Base-by-base conservation (phyloP, 768 basidiomycete species). In the Dentipellis sp. region DNA sequence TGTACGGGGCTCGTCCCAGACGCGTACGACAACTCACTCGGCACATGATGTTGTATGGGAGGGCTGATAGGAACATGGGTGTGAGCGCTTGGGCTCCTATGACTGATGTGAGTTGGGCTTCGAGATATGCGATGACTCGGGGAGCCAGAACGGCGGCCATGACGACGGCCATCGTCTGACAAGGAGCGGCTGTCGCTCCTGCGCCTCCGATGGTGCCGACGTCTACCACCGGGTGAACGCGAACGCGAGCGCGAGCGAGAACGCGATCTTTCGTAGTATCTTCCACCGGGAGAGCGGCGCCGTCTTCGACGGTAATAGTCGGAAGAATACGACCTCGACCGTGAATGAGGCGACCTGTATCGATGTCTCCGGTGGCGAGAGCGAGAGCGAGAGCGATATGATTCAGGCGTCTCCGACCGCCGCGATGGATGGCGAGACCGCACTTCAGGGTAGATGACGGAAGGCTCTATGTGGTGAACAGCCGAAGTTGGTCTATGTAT, bases 361-460 rank as follows among this genome's bases (percentile, higher is more conserved):
- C 17, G 16, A 19, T 45, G n/a, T 19, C 42, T 45, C n/a, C 42
- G n/a, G 23, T 16, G 19, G 22, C 48, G 21, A 34, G 4, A 37
- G 35, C 50, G 45, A 38, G 54, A 56, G 21, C 51, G 56, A 56
- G 45, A 34, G 45, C 38, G 34, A 16, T 45, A 56, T 17, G 39
- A 48, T 4, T 50, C 53, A 29, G 34, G 48, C 6, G 53, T 53
- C 12, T 48, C 37, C 51, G 53, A 46, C 1, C 53, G 58, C 6
- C 47, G 7, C 22, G 59, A 58, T 10, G 23, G 39, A 4, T 36
- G 47, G 9, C 39, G 53, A 36, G 58, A 42, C 17, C 54, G 57
- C 10, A 42, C 16, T 7, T 45, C 42, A 3, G 42, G 42, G 16
- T 45, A 45, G 7, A 19, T 14, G 9, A 45, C 16, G n/a, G 42